phyloP scores from a whole-genome alignment of 2,329 filamentous ascomycete species.

The Hymenoscyphus infarciens region DNA sequence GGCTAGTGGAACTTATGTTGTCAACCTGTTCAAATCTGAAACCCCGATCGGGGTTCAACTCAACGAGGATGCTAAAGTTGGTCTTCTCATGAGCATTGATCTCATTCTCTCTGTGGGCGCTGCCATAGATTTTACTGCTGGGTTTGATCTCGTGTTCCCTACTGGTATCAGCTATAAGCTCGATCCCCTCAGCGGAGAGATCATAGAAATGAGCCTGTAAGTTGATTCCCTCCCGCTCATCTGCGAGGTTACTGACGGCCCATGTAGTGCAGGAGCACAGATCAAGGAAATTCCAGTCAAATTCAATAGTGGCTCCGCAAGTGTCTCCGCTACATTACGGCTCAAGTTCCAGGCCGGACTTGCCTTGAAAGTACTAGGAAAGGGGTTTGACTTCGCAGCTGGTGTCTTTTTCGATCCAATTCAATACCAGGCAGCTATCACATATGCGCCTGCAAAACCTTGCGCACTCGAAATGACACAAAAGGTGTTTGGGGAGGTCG shows the following conservation, averaged over 20 bases:
- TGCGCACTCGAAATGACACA: conserved; percentile 16
- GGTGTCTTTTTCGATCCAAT: conserved; percentile 20
- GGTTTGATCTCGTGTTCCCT: conserved; percentile 17
- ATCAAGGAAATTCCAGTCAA: conserved; percentile 12
- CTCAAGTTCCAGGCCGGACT: conserved; percentile 14
- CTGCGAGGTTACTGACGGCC: not conserved
- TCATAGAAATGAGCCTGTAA: conserved; percentile 18
- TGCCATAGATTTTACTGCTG: conserved; percentile 16
- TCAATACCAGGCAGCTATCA: conserved; percentile 17
- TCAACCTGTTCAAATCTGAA: conserved; percentile 14
- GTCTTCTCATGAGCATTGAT: conserved; percentile 15
- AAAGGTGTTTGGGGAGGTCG: conserved; percentile 15
- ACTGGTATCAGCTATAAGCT: conserved; percentile 13
- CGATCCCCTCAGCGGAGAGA: conserved; percentile 14
- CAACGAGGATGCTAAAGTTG: conserved; percentile 10
- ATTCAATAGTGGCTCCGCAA: conserved; percentile 16
- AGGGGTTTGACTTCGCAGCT: conserved; percentile 17
- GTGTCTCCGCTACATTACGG: conserved; percentile 14
- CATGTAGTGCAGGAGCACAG: conserved; percentile 8
- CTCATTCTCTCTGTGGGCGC: conserved; percentile 10
- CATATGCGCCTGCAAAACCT: not conserved
- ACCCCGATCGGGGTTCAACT: conserved; percentile 10
- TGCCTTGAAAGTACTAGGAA: conserved; percentile 6
- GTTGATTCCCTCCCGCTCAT: not conserved
- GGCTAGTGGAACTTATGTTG: conserved; percentile 12